Conservation (phyloP, 202 grass and related monocot species). For the Eragrostis tef region DNA sequence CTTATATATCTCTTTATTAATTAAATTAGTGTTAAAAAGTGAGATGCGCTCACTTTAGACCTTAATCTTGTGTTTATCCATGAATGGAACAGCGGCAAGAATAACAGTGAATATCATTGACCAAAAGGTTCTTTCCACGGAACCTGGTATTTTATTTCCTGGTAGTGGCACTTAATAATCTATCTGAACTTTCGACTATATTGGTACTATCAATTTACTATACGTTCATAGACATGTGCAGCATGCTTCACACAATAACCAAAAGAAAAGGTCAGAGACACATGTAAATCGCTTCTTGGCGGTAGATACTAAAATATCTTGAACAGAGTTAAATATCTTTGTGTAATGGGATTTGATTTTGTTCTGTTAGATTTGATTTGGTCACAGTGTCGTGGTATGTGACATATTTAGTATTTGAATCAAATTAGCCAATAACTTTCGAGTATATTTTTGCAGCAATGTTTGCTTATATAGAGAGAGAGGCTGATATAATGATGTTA, state of each 20-base stretch:
- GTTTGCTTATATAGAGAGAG: too few species aligned
- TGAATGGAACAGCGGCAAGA: not conserved
- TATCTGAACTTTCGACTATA: constrained; percentile 10
- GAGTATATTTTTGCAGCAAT: too few species aligned
- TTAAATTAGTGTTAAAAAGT: not conserved
- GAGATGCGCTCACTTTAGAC: not conserved
- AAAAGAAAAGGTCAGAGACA: not conserved
- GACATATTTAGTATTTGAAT: too few species aligned
- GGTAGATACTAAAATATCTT: not conserved
- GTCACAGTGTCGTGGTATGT: not conserved
- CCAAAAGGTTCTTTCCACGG: not conserved
- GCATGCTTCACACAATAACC: not conserved
- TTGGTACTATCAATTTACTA: not conserved
- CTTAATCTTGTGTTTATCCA: constrained; percentile 8
- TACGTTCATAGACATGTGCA: not conserved
- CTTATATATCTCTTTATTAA: not conserved
- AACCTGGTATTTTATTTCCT: too few species aligned
- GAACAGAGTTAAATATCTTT: not conserved
- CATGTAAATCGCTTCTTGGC: not conserved
- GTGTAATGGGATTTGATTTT: not conserved
- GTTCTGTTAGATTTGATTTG: not conserved
- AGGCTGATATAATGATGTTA: too few species aligned
- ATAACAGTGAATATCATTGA: not conserved
- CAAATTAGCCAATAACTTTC: too few species aligned
- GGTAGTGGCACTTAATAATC: not conserved